phyloP scores from a whole-genome alignment of 805 yeast species.

The Debaryomyces hansenii region DNA sequence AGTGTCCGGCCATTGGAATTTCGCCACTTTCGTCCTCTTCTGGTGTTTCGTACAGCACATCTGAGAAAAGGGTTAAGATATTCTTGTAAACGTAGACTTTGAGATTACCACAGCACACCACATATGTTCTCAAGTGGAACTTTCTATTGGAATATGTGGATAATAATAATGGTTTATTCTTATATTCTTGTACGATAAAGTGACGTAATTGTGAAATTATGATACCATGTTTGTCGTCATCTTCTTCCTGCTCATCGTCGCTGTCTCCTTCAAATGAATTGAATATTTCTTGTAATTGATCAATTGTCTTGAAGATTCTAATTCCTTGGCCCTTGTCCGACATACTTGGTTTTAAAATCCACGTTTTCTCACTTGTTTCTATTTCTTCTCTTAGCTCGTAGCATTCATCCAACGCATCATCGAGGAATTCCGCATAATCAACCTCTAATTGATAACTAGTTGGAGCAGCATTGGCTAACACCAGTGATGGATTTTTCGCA shows the following conservation, averaged over 20 bases:
- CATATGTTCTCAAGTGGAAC: slow-evolving; percentile 87
- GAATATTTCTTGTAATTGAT: slow-evolving; percentile 79
- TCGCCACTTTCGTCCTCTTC: slow-evolving; percentile 17
- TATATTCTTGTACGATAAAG: slow-evolving; percentile 85
- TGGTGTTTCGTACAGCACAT: slow-evolving; percentile 43
- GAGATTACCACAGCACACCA: slow-evolving; percentile 71
- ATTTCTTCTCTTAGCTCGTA: slow-evolving; percentile 84
- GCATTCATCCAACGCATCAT: slow-evolving; percentile 89
- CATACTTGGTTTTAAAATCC: slow-evolving; percentile 96
- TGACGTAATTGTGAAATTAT: slow-evolving; percentile 87
- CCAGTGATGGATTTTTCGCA: slow-evolving; percentile 72
- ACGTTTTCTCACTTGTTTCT: slow-evolving; percentile 58
- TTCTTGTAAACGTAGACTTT: slow-evolving; percentile 77
- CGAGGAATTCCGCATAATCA: slow-evolving; percentile 94
- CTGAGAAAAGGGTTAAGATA: slow-evolving; percentile 82
- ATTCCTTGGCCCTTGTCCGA: slow-evolving; percentile 97
- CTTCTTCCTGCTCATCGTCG: slow-evolving; percentile 55
- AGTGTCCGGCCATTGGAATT: slow-evolving; percentile 65
- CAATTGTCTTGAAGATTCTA: slow-evolving; percentile 72
- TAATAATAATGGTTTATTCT: slow-evolving; percentile 66
- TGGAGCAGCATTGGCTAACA: slow-evolving; percentile 63
- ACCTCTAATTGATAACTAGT: slow-evolving; percentile 79
- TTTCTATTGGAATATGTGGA: slow-evolving; percentile 62
- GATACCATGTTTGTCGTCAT: slow-evolving; percentile 54
- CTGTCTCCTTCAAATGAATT: slow-evolving; percentile 81